A percentile compares a stretch with the other conserved stretches of the same genome.
These are phyloP conservation scores for Eustoma russellianum DNA, from an alignment of 257 asterid genomes.

Conservation along the genomic window DNA sequence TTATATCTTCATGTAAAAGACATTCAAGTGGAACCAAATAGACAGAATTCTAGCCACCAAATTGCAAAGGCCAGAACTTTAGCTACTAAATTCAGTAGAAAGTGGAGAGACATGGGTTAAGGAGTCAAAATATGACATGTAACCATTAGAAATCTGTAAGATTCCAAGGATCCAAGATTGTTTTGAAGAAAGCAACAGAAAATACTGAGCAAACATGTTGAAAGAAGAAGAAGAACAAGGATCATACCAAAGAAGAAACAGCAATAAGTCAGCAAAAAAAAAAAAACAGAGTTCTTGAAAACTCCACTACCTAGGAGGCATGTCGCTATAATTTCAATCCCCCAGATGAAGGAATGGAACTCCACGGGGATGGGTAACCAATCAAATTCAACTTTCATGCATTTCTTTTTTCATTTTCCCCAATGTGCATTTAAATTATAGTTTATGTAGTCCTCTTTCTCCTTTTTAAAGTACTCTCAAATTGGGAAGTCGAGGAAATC, in stretches of 20 bases:
- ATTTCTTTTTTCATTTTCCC: constrained; percentile 11
- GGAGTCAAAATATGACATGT: no score
- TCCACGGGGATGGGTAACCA: constrained; percentile 25
- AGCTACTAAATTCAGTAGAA: no score
- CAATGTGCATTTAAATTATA: background rate
- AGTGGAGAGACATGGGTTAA: background rate
- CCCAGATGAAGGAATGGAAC: constrained; percentile 13
- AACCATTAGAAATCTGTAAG: constrained; percentile 13
- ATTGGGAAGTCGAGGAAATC: no score
- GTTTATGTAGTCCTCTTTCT: background rate
- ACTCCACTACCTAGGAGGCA: constrained; percentile 25
- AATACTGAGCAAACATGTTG: no score
- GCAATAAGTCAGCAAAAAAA: constrained; percentile 1
- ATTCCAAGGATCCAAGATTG: constrained; percentile 9
- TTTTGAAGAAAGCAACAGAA: background rate
- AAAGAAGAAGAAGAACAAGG: background rate
- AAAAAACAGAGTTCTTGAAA: constrained; percentile 8
- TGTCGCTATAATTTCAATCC: constrained; percentile 37
- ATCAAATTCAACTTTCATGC: constrained; percentile 31
- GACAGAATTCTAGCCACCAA: no score
- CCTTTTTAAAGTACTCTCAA: background rate
- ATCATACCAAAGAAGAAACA: background rate
- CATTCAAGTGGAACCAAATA: no score
- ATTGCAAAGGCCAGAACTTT: no score
- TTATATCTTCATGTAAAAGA: no score